phyloP scores from a whole-genome alignment of 768 basidiomycete species.

The Lentinula raphanica region DNA sequence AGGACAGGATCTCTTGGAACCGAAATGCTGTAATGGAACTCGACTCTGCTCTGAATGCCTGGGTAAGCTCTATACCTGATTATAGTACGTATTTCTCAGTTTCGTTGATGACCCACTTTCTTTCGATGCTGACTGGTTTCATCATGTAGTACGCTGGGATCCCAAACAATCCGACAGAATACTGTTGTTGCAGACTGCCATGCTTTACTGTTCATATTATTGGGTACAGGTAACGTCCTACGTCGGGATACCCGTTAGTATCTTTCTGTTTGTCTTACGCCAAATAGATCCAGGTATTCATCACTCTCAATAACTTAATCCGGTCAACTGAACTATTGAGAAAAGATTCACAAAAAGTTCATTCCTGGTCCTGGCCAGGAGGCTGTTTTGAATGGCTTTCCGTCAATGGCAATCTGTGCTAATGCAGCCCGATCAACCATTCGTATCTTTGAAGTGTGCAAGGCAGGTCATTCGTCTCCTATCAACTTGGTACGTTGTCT shows the following conservation, averaged over 20 bases:
- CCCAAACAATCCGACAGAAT: conserved; percentile 29
- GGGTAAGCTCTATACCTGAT: conserved; percentile 47
- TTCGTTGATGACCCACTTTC: neutral
- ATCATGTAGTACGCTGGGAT: conserved; percentile 42
- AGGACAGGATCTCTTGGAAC: neutral
- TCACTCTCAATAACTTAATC: conserved; percentile 47
- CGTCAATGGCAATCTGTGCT: conserved; percentile 38
- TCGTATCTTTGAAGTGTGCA: conserved; percentile 40
- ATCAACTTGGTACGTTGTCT: neutral
- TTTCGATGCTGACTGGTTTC: neutral
- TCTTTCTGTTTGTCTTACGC: conserved; percentile 54
- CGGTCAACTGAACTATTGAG: neutral
- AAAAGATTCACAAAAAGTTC: conserved; percentile 19
- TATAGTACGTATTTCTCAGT: neutral
- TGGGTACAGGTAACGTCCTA: conserved; percentile 34
- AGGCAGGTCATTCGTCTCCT: conserved; percentile 17
- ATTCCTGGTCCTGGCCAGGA: conserved; percentile 18
- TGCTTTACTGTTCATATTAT: conserved; percentile 43
- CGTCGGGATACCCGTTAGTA: neutral
- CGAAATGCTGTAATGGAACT: conserved; percentile 16
- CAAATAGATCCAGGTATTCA: conserved; percentile 38
- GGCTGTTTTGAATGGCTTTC: conserved; percentile 41
- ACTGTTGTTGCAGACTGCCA: conserved; percentile 43
- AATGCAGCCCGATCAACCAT: conserved; percentile 41
- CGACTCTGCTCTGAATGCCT: conserved; percentile 54